These are phyloP conservation scores for Anisogramma anomala DNA, from an alignment of 2,329 filamentous ascomycete genomes.

Conservation along the genomic window DNA sequence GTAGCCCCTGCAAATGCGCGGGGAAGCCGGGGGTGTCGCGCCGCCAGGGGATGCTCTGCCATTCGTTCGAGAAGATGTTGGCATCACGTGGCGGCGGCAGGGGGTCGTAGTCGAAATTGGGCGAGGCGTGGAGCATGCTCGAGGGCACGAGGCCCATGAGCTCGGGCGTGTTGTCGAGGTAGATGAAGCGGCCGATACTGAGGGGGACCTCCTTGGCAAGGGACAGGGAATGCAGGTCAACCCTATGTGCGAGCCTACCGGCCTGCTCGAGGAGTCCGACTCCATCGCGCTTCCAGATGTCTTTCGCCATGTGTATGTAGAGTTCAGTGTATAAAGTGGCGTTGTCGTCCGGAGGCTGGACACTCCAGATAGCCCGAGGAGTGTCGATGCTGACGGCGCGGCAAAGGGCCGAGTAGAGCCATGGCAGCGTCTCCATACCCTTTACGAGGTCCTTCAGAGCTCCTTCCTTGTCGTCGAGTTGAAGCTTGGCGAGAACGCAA, in stretches of 20 bases:
- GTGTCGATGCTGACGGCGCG: constrained; percentile 67
- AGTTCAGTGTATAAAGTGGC: constrained; percentile 62
- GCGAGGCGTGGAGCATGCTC: constrained; percentile 48
- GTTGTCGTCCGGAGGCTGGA: constrained; percentile 51
- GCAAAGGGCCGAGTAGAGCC: constrained; percentile 73
- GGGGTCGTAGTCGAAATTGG: constrained; percentile 70
- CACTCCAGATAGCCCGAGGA: constrained; percentile 75
- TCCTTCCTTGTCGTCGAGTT: constrained; percentile 52
- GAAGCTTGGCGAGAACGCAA: constrained; percentile 62
- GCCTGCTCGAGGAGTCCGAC: constrained; percentile 58
- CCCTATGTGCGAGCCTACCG: constrained; percentile 42
- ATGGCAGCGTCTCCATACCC: constrained; percentile 66
- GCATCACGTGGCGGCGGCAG: constrained; percentile 54
- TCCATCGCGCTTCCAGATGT: constrained; percentile 67
- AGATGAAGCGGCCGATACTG: constrained; percentile 61
- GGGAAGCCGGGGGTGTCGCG: not conserved
- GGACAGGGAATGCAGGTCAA: constrained; percentile 29
- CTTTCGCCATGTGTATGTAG: constrained; percentile 65
- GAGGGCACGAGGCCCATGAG: constrained; percentile 61
- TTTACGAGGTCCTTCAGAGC: constrained; percentile 53
- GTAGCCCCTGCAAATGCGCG: no score
- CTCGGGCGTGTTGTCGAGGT: constrained; percentile 62
- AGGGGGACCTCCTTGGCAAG: constrained; percentile 26
- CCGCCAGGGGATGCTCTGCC: constrained; percentile 33
- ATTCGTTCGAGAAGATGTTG: constrained; percentile 38